These are phyloP conservation scores for Pythium scleroteichum DNA, from an alignment of 352 stramenopile species.

Conservation along the genomic window DNA sequence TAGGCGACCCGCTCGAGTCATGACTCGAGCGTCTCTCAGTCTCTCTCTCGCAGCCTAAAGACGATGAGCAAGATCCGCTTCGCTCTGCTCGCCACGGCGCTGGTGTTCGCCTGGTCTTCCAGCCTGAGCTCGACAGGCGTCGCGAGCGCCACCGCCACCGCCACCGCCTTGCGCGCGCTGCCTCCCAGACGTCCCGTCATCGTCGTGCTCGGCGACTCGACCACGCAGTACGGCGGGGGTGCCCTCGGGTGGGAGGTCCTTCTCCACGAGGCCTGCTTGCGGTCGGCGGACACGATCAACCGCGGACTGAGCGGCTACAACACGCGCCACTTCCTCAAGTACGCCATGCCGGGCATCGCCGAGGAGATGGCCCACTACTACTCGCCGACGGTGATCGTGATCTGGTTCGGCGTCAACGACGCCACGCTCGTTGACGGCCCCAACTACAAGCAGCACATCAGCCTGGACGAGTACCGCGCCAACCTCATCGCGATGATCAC, in stretches of 20 bases:
- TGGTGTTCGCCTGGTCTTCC: background rate
- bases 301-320: slow-evolving; percentile 60
- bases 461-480: slow-evolving; percentile 35
- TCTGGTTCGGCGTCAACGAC: slow-evolving; percentile 39
- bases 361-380: slow-evolving; percentile 28
- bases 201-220: slow-evolving; percentile 5
- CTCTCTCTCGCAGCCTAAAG: no score
- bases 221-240: slow-evolving; percentile 38
- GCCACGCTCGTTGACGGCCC: slow-evolving; percentile 17
- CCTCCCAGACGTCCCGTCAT: background rate
- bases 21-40: no score
- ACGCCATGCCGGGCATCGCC: slow-evolving; percentile 28
- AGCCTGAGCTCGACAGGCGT: background rate
- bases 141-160: background rate
- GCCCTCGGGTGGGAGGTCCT: slow-evolving; percentile 38
- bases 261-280: slow-evolving; percentile 48
- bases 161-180: background rate
- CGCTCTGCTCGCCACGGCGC: background rate
- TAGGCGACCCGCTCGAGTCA: no score
- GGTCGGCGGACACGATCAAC: slow-evolving; percentile 39
- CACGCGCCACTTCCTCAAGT: slow-evolving; percentile 35
- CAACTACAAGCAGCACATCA: slow-evolving; percentile 44
- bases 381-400: slow-evolving; percentile 27
- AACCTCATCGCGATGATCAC: slow-evolving; percentile 41
- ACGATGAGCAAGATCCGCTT: background rate